These are phyloP conservation scores for Xylaria curta DNA, from an alignment of 495 filamentous ascomycete genomes.

Conservation along the genomic window DNA sequence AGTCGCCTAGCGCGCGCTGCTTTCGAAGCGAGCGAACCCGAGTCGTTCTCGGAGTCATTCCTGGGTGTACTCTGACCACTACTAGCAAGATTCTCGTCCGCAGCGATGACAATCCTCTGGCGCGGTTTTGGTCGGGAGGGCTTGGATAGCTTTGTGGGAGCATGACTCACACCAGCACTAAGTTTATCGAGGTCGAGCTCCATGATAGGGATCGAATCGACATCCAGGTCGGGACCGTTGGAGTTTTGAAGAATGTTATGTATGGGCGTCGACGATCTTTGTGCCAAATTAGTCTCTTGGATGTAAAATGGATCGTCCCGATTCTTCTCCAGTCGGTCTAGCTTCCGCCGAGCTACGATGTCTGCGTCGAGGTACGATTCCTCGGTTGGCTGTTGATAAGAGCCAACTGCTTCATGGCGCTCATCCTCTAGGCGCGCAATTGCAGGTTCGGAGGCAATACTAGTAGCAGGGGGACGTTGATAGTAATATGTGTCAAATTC, in stretches of 20 bases:
- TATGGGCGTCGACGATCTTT: slow-evolving; percentile 66
- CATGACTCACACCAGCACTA: slow-evolving; percentile 36
- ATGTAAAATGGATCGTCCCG: slow-evolving; percentile 98
- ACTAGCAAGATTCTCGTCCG: slow-evolving; percentile 63
- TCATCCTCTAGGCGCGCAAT: slow-evolving; percentile 56
- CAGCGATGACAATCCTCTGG: slow-evolving; percentile 64
- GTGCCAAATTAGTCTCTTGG: slow-evolving; percentile 56
- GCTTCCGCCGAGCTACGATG: slow-evolving; percentile 65
- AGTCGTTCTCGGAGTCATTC: slow-evolving; percentile 53
- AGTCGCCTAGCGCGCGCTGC: slow-evolving; percentile 48
- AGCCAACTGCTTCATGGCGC: slow-evolving; percentile 51
- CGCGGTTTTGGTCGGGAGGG: slow-evolving; percentile 41
- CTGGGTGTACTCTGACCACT: slow-evolving; percentile 49
- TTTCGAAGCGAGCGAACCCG: slow-evolving; percentile 42
- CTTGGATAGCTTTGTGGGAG: slow-evolving; percentile 24
- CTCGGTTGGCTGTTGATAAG: slow-evolving; percentile 68
- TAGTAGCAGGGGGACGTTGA: slow-evolving; percentile 48
- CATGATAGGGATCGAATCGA: slow-evolving; percentile 95
- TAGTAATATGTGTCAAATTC: slow-evolving; percentile 81
- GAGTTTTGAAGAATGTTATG: slow-evolving; percentile 71
- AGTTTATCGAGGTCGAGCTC: slow-evolving; percentile 74
- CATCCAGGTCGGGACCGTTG: slow-evolving; percentile 78
- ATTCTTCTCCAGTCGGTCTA: slow-evolving; percentile 77
- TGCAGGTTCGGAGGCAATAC: slow-evolving; percentile 57
- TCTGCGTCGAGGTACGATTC: slow-evolving; percentile 67